Base-by-base conservation (phyloP, 768 basidiomycete species). In the Gloeostereum incarnatum region DNA sequence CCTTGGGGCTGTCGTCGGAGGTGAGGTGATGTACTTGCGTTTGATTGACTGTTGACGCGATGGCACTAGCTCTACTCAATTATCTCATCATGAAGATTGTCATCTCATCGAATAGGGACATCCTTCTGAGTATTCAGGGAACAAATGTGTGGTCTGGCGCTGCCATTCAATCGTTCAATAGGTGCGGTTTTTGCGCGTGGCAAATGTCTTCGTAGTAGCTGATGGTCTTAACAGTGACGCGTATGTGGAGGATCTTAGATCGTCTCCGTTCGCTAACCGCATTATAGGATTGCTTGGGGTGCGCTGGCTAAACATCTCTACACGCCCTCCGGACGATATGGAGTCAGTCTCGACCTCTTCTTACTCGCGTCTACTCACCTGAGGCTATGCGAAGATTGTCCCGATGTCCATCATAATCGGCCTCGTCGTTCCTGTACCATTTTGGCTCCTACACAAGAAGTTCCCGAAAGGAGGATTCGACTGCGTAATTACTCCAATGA, bases 51-150 rank as follows among this genome's bases (percentile, higher is more conserved):
- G 8, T 29, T 14, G 8, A 8, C 26, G 14, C 8, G 26, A 14
- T 8, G 14, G 26, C 45, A 9, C 42, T 30, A 31, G 6, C 19
- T 9, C 23, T 45, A 24, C 34, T 48, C 22, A 38, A 44, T 39
- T 42, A 57, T 55, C 68, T 77, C 30, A 47, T 81, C 36, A 77
- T 78, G 76, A 76, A 73, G 44, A 64, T 65, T 1, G 71, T 81
- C 41, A 64, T 81, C 49, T 59, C 63, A 36, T 62, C 54, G 27
- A 71, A 77, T 35, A 60, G 64, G 0, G 61, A 65, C 0, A 69
- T 74, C 20, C 52, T 81, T 3, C 55, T 78, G 18, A 69, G 65
- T 4, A 65, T 73, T 0, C 59, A 79, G 45, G 75, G 75, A 25
- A 75, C 77, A 1, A 69, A 72, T 45, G 62, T 73, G 35, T 47